Evolutionary conservation across 768 basidiomycete genomes (phyloP).

Genomic region (Macrolepiota fuliginosa): DNA sequence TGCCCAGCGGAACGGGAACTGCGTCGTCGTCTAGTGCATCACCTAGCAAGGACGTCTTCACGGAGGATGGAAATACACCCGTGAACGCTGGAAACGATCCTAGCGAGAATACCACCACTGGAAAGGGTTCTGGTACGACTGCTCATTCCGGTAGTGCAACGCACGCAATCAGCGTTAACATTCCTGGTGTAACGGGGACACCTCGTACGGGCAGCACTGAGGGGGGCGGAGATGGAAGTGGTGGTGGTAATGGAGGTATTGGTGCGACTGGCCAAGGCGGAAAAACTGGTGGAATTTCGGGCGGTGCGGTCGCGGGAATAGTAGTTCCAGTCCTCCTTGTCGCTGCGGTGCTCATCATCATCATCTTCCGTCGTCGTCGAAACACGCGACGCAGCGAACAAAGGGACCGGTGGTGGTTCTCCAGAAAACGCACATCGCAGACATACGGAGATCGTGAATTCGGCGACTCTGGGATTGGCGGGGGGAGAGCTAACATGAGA

Average conservation of each 20-base stretch:
- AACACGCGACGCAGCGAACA: constrained; percentile 39
- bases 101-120: not conserved
- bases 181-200: constrained; percentile 2
- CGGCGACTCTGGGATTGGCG: not conserved
- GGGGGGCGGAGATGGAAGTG: not conserved
- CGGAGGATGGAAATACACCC: not conserved
- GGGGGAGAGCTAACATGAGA: not conserved
- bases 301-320: constrained; percentile 44
- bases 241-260: not conserved
- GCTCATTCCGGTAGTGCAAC: not conserved
- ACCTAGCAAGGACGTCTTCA: not conserved
- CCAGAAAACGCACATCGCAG: constrained; percentile 22
- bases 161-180: not conserved
- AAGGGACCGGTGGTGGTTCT: constrained; percentile 45
- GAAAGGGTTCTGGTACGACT: not conserved
- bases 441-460: constrained; percentile 22
- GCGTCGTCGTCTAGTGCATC: not conserved
- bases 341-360: constrained; percentile 32
- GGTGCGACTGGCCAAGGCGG: constrained; percentile 7
- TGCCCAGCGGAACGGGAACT: not conserved
- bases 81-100: constrained; percentile 7
- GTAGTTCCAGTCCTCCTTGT: constrained; percentile 30
- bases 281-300: constrained; percentile 4
- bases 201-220: not conserved
- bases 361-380: constrained; percentile 46